Evolutionary conservation across 345 rosid species (phyloP).

Genomic region (Citrus hindsii): DNA sequence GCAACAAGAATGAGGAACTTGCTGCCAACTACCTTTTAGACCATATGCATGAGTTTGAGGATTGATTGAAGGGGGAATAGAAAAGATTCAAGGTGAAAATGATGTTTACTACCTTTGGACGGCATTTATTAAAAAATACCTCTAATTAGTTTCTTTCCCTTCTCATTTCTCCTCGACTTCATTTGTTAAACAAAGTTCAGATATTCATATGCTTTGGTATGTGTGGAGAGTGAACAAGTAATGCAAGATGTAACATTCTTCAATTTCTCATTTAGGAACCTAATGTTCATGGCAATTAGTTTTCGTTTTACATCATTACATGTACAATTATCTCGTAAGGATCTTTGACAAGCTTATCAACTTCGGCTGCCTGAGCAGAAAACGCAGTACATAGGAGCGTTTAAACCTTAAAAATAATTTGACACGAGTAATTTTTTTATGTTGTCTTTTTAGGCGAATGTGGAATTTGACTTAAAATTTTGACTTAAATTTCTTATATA

Average conservation of each 20-base stretch:
- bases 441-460: no score
- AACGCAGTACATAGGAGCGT: no score
- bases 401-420: no score
- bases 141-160: neutral
- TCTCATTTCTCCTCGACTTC: neutral
- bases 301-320: no score
- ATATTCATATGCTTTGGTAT: constrained; percentile 8
- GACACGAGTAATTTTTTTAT: no score
- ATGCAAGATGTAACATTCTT: constrained; percentile 13
- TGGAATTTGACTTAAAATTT: no score
- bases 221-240: constrained; percentile 6
- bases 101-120: neutral
- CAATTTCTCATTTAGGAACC: neutral
- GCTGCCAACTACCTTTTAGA: constrained; percentile 94
- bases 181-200: constrained; percentile 1
- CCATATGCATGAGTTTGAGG: constrained; percentile 88
- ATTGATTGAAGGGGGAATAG: constrained; percentile 33
- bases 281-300: no score
- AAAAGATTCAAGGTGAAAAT: constrained; percentile 7
- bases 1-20: constrained; percentile 92
- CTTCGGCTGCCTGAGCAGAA: no score
- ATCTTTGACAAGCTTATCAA: no score
- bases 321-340: no score
- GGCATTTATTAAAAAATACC: neutral
- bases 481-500: no score